Conservation (phyloP, 2,329 filamentous ascomycete species). For the Fusarium liriodendri region DNA sequence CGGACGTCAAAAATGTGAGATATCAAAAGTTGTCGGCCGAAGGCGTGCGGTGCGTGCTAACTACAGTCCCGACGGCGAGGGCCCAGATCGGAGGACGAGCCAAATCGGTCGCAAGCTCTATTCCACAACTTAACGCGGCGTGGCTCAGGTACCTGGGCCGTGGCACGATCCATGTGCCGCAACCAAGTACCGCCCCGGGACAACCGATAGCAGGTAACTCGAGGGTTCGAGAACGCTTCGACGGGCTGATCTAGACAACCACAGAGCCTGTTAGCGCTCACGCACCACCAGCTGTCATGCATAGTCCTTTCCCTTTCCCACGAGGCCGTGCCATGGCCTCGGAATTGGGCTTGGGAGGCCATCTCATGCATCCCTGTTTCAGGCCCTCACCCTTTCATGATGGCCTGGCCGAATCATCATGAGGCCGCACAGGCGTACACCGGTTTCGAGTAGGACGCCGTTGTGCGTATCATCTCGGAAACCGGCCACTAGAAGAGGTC, state of each 20-base stretch:
- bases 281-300: conserved; percentile 29
- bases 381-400: conserved; percentile 33
- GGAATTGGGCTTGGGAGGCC: conserved; percentile 7
- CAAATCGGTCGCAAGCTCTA: conserved; percentile 16
- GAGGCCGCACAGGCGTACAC: background rate
- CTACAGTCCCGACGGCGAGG: conserved; percentile 6
- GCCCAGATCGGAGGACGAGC: conserved; percentile 19
- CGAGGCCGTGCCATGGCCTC: conserved; percentile 15
- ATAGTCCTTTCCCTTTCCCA: conserved; percentile 4
- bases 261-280: conserved; percentile 32
- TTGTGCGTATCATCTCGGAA: background rate
- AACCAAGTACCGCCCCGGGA: conserved; percentile 18
- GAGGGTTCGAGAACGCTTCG: conserved; percentile 35
- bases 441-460: background rate
- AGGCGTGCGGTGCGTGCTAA: conserved; percentile 1
- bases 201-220: conserved; percentile 21
- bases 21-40: conserved; percentile 22
- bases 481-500: background rate
- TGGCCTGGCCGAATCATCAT: conserved; percentile 12
- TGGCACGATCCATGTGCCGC: conserved; percentile 1
- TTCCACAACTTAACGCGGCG: background rate
- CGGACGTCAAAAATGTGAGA: conserved; percentile 8
- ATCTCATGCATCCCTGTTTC: conserved; percentile 34
- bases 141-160: conserved; percentile 14
- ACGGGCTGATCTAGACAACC: conserved; percentile 9